phyloP scores from a whole-genome alignment of 352 stramenopile genomes.

The Globisporangium sylvaticum region DNA sequence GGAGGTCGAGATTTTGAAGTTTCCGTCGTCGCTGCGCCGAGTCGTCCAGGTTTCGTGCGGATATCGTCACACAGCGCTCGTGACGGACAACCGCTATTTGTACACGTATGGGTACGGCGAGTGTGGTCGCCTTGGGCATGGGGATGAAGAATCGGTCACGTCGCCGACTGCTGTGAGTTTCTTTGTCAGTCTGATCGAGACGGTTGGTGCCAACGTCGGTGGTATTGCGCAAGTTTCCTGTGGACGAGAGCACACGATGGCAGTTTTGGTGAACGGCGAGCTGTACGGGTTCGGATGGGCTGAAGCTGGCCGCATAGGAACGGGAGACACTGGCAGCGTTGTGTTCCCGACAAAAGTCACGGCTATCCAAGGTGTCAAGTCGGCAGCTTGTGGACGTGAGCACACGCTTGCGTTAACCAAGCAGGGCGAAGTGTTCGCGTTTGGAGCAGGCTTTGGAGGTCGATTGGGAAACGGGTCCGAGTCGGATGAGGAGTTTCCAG shows the following conservation, averaged over 20 bases:
- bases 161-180: constrained; percentile 47
- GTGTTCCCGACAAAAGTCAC: constrained; percentile 54
- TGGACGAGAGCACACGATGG: constrained; percentile 86
- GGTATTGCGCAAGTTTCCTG: constrained; percentile 58
- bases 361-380: constrained; percentile 37
- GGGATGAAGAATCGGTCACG: constrained; percentile 43
- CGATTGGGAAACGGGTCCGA: constrained; percentile 68
- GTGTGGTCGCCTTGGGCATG: constrained; percentile 72
- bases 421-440: constrained; percentile 57
- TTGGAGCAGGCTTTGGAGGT: constrained; percentile 75
- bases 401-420: constrained; percentile 66
- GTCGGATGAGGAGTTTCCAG: constrained; percentile 52
- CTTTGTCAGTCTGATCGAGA: constrained; percentile 45
- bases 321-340: constrained; percentile 67
- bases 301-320: constrained; percentile 77
- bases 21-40: constrained; percentile 50
- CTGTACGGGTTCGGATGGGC: constrained; percentile 85
- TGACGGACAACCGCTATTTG: constrained; percentile 58
- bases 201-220: constrained; percentile 28
- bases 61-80: constrained; percentile 71
- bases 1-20: constrained; percentile 32
- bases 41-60: constrained; percentile 69
- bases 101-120: constrained; percentile 83
- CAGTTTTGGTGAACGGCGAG: constrained; percentile 53
- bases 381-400: constrained; percentile 77